phyloP scores from a whole-genome alignment of 306 rosid species.

The Senna tora region DNA sequence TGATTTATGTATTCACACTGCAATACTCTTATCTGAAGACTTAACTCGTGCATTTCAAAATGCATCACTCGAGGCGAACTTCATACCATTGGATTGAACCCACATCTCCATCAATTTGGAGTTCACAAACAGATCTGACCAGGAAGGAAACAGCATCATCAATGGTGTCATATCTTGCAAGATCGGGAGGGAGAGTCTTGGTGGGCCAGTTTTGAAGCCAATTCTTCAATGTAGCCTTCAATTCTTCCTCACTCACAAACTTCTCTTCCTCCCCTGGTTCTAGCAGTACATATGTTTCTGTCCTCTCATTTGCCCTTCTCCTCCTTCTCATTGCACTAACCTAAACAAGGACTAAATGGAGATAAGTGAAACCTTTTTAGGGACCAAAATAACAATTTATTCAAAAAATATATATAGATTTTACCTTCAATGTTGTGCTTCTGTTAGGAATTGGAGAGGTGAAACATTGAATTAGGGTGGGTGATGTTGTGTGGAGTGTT shows the following conservation, averaged over 20 bases:
- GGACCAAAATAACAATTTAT: no score
- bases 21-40: no score
- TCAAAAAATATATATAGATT: background rate
- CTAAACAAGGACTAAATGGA: no score
- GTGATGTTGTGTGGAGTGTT: conserved; percentile 18
- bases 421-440: conserved; percentile 19
- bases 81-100: conserved; percentile 90
- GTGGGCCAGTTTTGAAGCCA: conserved; percentile 85
- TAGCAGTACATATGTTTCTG: conserved; percentile 73
- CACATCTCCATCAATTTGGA: conserved; percentile 80
- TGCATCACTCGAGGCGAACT: conserved; percentile 76
- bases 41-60: no score
- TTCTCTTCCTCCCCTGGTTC: conserved; percentile 90
- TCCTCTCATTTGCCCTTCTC: conserved; percentile 64
- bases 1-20: no score
- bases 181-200: conserved; percentile 79
- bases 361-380: no score
- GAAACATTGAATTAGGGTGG: conserved; percentile 17
- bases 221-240: conserved; percentile 54
- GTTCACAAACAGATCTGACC: conserved; percentile 75
- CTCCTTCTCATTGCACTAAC: conserved; percentile 60
- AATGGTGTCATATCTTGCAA: conserved; percentile 65
- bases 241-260: conserved; percentile 78
- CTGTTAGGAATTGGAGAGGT: conserved; percentile 41
- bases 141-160: conserved; percentile 84